Evolutionary conservation across 2,329 filamentous ascomycete genomes (phyloP).

Genomic region (Pseudonectria buxi): DNA sequence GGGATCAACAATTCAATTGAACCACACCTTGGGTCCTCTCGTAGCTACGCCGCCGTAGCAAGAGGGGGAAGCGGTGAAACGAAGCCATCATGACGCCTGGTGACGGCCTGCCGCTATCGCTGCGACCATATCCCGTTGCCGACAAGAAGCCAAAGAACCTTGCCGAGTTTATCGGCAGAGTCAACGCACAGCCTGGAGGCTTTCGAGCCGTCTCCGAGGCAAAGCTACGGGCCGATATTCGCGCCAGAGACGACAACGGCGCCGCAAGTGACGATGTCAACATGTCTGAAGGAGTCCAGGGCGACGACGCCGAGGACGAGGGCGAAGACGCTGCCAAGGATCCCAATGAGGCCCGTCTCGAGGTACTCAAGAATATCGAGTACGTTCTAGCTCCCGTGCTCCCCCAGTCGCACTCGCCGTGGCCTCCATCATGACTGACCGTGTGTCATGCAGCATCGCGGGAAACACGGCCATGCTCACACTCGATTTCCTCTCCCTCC

Average conservation of each 20-base stretch:
- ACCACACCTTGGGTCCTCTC: too few species aligned
- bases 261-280: slow-evolving; percentile 24
- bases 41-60: too few species aligned
- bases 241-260: slow-evolving; percentile 25
- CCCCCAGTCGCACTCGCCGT: neutral
- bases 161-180: slow-evolving; percentile 69
- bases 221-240: slow-evolving; percentile 63
- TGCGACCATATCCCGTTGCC: slow-evolving; percentile 41
- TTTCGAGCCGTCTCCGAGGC: slow-evolving; percentile 76
- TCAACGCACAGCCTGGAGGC: slow-evolving; percentile 70
- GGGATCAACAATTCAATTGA: too few species aligned
- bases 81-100: slow-evolving; percentile 23
- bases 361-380: slow-evolving; percentile 54
- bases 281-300: slow-evolving; percentile 19
- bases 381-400: slow-evolving; percentile 28
- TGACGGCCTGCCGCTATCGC: slow-evolving; percentile 29
- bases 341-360: slow-evolving; percentile 44
- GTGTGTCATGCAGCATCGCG: slow-evolving; percentile 23
- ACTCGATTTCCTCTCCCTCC: slow-evolving; percentile 75
- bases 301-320: slow-evolving; percentile 33
- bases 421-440: slow-evolving; percentile 1
- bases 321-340: slow-evolving; percentile 38
- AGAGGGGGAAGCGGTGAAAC: too few species aligned
- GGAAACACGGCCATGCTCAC: slow-evolving; percentile 58
- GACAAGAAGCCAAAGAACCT: slow-evolving; percentile 55